Evolutionary conservation across 108 stramenopile species (phyloP), one percentile per base, ranked within the genome.

Genomic region (Craspedostauros australis): DNA sequence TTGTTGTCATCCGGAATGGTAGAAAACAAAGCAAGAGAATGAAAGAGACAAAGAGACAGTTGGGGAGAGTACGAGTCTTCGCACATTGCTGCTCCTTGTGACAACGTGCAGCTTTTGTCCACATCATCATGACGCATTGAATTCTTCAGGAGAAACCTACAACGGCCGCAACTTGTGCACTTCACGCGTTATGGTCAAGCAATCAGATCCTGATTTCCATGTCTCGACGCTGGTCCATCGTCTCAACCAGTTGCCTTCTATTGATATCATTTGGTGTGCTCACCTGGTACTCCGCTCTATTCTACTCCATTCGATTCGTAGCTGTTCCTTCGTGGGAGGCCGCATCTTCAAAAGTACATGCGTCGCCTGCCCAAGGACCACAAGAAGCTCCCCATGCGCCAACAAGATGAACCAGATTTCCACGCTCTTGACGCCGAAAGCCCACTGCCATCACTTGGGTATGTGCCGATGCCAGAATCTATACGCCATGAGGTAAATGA

Each of bases 351-450:
- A 40, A 60, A 72, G 46, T 60, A 60, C 51, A 72, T 72, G 59
- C 50, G 64, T n/a, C 63, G 71, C 1, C 19, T 66, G 27, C 68
- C 77, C 8, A 60, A 66, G 39, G 57, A 65, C 8, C 73, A 74
- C 54, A 65, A 66, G 25, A 78, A 78, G 43, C 50, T 73, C 19
- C 63, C 72, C 45, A 66, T 78, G 54, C 50, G 54, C 28, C 79
- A 79, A 54, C 53, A 75, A 58, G 73, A 79, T 32, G 75, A 84
- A 28, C 82, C 82, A 25, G 76, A 84, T 67, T 84, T 83, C 58
- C 75, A 84, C 44, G 60, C 46, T 15, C 20, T 76, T 40, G 67
- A 75, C 34, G 73, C 75, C 30, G 36, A 30, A 5, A 55, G 50
- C 20, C 75, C 81, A 0, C 68, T 82, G 2, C 81, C 81, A 1